Evolutionary conservation across 768 basidiomycete genomes (phyloP), one percentile per base, ranked within the genome.

Genomic region (Pleurotus tuber-regium): DNA sequence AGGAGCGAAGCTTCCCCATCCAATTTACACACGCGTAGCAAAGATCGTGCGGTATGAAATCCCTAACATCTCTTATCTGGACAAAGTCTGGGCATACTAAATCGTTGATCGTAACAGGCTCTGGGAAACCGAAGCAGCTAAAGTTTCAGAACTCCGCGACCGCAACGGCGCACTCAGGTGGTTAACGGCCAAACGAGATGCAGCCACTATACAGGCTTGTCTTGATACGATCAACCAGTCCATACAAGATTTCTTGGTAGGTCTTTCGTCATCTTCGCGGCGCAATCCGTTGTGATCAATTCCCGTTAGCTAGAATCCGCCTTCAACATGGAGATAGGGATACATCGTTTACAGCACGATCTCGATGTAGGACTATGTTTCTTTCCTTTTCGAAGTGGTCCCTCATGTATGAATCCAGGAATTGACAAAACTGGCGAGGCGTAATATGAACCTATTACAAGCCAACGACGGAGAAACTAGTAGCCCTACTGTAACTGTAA

Each of bases 191-290:
- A 48, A 35, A 24, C 31, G 25, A n/a, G 46, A 48, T 23, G 46
- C 16, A 21, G 46, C 14, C 2, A 16, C 35, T 2, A 31, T 48
- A 4, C 16, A 48, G n/a, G 46, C 11, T 11, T 19, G n/a, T 30
- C 31, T 48, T 10, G 46, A 48, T 16, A n/a, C 46, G 8, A 26
- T 48, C 31, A 48, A 48, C 23, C 46, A 48, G 30, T 33, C 30
- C 31, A 48, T 48, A 12, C 46, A 48, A 14, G 46, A 48, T 35
- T 48, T 48, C 31, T 14, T 48, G n/a, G 46, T 48, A 7, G 14
- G 31, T 35, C 16, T 19, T 33, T 8, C 19, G 30, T 33, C n/a
- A 6, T 31, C n/a, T 21, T 33, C 6, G 4, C 19, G 18, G 18
- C 16, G 23, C 16, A 21, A n/a, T n/a, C n/a, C 41, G 21, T 24